Base-by-base conservation (phyloP, 2,329 filamentous ascomycete genomes). In the Botrytis pseudocinerea region DNA sequence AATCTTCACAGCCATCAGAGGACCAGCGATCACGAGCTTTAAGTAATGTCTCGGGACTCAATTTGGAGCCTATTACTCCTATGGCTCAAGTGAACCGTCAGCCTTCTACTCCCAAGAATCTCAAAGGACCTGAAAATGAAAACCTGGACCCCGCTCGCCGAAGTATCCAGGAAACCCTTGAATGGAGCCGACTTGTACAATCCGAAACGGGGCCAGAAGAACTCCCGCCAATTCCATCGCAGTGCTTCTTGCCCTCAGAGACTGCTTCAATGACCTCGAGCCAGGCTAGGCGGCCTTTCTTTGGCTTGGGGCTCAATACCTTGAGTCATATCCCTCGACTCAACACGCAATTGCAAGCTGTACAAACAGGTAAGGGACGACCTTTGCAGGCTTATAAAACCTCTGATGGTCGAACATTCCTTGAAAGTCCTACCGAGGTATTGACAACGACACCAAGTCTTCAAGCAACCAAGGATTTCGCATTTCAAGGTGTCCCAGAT, bases 211-310 rank as follows among this genome's bases (percentile, higher is more conserved):
- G 38, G 25, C 60, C 75, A 28, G 75, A 63, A 71, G 76, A 78
- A 22, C 63, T 82, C 8, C 81, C 81, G 51, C 78, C 80, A 40
- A 82, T 82, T 64, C 81, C 81, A 22, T 81, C 80, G 10, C 79
- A 82, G 68, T 82, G 80, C 75, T 73, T 81, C n/a, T 75, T 82
- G 14, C 79, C 79, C 18, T 81, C 79, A 22, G 78, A 81, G n/a
- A 77, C 74, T 75, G 79, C 76, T 62, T 80, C 80, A 38, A 73
- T 75, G 68, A 75, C 75, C 44, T 75, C 75, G 20, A 79, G 78
- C 60, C 76, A 78, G 71, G 73, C 76, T 40, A 75, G 71, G 38
- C 76, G 76, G 12, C 78, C 79, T 2, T 80, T 79, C 76, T 76
- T 76, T 61, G 79, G 78, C 14, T 60, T 75, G 46, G 78, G 78